These are phyloP conservation scores for Conringia planisiliqua DNA, from an alignment of 345 rosid species.

Conservation along the genomic window DNA sequence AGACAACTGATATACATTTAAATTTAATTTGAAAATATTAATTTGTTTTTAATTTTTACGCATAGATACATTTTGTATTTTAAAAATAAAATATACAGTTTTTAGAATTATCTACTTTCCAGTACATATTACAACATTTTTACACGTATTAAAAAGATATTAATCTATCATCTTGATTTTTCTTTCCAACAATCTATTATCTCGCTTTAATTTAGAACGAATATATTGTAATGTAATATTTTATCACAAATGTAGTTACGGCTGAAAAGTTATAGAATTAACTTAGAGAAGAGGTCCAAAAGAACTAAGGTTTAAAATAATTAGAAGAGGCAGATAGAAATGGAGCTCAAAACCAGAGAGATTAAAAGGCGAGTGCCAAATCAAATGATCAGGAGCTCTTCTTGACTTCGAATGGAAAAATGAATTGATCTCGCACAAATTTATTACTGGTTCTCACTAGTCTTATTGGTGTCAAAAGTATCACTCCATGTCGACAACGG, in stretches of 20 bases:
- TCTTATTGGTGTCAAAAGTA: not conserved
- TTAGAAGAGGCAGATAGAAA: not conserved
- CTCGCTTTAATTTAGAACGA: not conserved
- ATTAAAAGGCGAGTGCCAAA: not conserved
- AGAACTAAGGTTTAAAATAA: not conserved
- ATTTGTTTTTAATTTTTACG: too few species aligned
- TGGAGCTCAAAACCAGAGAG: not conserved
- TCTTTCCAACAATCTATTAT: not conserved
- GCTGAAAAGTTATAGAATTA: not conserved
- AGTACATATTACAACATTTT: not conserved
- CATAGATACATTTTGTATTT: too few species aligned
- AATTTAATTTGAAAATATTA: too few species aligned
- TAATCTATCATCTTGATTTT: not conserved
- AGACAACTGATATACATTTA: not conserved
- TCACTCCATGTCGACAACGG: not conserved
- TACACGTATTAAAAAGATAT: not conserved
- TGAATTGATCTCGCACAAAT: not conserved
- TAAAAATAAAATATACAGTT: not conserved
- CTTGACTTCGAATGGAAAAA: not conserved
- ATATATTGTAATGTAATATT: not conserved
- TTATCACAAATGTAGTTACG: not conserved
- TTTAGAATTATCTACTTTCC: not conserved
- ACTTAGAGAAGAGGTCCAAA: not conserved
- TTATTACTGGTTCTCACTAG: not conserved
- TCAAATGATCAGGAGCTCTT: not conserved